A percentile compares a stretch with the other conserved stretches of the same genome.
phyloP scores from a whole-genome alignment of 176 grass and related monocot genomes.

The Rhynchospora pubera region DNA sequence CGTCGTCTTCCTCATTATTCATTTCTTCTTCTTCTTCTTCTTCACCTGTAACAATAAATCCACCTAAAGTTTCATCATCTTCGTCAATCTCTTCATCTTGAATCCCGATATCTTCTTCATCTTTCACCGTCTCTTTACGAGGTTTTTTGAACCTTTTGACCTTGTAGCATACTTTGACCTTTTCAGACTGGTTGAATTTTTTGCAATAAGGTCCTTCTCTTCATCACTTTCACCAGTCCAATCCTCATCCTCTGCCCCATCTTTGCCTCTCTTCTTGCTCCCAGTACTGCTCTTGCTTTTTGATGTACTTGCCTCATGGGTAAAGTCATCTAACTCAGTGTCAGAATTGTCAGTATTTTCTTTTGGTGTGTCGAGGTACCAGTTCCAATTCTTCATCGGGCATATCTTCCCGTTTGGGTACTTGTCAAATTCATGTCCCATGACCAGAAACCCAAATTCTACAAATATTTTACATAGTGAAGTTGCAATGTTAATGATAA shows the following conservation, averaged over 20 bases:
- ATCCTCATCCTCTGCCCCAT: constrained; percentile 35
- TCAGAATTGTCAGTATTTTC: not conserved
- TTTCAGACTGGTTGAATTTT: constrained; percentile 27
- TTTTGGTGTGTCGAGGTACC: constrained; percentile 51
- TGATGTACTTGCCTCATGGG: not conserved
- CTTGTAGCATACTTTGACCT: constrained; percentile 47
- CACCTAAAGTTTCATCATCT: constrained; percentile 71
- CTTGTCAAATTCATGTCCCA: constrained; percentile 69
- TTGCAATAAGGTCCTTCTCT: constrained; percentile 28
- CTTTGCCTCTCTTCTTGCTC: constrained; percentile 24
- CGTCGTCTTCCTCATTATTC: constrained; percentile 15
- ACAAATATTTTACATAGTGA: constrained; percentile 18
- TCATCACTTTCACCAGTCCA: constrained; percentile 53
- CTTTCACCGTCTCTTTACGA: constrained; percentile 12
- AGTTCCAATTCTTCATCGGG: constrained; percentile 61
- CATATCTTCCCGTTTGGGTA: constrained; percentile 46
- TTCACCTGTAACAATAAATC: constrained; percentile 54
- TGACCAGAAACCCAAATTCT: constrained; percentile 73
- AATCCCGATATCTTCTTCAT: not conserved
- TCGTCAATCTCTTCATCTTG: constrained; percentile 30
- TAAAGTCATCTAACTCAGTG: constrained; percentile 36
- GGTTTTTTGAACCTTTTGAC: constrained; percentile 39
- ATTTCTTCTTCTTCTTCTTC: constrained; percentile 42
- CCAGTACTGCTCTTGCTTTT: constrained; percentile 14
- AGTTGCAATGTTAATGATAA: not conserved